Base-by-base conservation (phyloP, 2,329 filamentous ascomycete species). In the Fragosphaeria purpurea region DNA sequence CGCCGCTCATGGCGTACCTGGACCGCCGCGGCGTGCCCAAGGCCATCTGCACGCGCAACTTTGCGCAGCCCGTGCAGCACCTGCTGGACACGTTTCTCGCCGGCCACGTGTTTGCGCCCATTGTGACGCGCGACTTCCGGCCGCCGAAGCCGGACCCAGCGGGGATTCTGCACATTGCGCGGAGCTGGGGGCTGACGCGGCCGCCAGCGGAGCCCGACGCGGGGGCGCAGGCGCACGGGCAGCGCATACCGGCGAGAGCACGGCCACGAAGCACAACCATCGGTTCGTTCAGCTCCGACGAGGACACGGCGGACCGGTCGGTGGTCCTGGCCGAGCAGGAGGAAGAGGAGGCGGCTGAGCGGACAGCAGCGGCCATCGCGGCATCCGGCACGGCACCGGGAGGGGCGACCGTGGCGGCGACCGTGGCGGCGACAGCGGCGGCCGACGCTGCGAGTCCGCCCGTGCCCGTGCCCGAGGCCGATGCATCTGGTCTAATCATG, bases 31-130 rank as follows among this genome's bases (percentile, higher is more conserved):
- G 69, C 6, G 65, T 96, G 35, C 80, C 72, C 58, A 93, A 94
- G 66, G 91, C 80, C 12, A 89, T 97, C 56, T 96, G 90, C 69
- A 97, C 93, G 3, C 79, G 93, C 62, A 97, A 98, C 70, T 97
- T 96, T 62, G 87, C 91, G 60, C 71, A 78, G 7, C 88, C 88
- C 6, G 87, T 93, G 1, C 69, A 75, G 44, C 83, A 90, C 65
- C 75, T 94, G 4, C 74, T 96, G 4, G 69, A 70, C 47, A 93
- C 82, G 46, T 93, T 93, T 65, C 74, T 96, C 7, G 72, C 77
- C 1, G 73, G 70, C 2, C 78, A 82, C 52, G 67, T 74, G 41
- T 95, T 96, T 64, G 65, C 75, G 22, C 91, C 90, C 6, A 82
- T 96, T 57, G 74, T 96, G 40, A 96, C 90, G 7, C 77, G 91